phyloP scores from a whole-genome alignment of 2,329 filamentous ascomycete species.

The Colletotrichum sp. region DNA sequence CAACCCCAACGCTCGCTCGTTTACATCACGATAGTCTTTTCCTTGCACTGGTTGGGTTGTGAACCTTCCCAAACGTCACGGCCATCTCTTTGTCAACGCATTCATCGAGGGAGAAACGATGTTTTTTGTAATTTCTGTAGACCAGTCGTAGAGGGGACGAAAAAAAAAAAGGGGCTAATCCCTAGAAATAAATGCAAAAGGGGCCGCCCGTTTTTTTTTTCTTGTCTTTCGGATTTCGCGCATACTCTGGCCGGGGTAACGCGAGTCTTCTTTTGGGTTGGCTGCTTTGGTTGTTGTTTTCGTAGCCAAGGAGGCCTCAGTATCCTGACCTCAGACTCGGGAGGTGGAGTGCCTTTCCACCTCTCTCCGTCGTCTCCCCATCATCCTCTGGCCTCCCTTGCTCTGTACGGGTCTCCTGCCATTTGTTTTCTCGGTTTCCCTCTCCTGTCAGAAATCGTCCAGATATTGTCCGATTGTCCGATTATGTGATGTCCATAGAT shows the following conservation, averaged over 20 bases:
- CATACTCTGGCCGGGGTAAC: constrained; percentile 1
- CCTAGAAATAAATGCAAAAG: constrained; percentile 18
- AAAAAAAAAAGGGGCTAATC: constrained; percentile 7
- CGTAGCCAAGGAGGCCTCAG: neutral
- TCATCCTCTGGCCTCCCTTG: neutral
- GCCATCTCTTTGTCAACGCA: neutral
- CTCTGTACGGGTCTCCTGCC: neutral
- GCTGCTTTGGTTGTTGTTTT: neutral
- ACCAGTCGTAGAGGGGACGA: neutral
- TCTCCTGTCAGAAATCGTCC: neutral
- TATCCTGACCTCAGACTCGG: neutral
- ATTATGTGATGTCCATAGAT: neutral
- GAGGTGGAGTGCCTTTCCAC: neutral
- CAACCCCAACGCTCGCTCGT: neutral
- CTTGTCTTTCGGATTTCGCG: neutral
- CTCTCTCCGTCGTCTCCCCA: neutral
- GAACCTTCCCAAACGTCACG: neutral
- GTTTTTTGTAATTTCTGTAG: neutral
- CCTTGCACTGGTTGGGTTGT: neutral
- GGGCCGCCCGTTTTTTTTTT: constrained; percentile 9
- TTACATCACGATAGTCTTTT: neutral
- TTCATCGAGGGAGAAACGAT: neutral
- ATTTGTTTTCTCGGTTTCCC: neutral
- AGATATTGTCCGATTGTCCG: neutral
- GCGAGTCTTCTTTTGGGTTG: neutral